Conservation (phyloP, 305 asterid genomes). For the Fraxinus paxiana region DNA sequence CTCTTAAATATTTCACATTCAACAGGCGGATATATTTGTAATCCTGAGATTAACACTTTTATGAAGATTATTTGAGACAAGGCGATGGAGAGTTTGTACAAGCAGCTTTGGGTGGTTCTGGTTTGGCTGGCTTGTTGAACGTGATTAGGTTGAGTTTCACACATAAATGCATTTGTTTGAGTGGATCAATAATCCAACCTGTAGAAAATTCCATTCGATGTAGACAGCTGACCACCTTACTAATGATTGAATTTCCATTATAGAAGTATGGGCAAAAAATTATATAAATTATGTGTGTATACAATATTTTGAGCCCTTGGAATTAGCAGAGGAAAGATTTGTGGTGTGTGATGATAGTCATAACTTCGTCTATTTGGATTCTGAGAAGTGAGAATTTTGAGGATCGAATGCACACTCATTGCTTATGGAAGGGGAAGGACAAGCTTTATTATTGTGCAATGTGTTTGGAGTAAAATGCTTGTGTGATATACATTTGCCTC, state of each 20-base stretch:
- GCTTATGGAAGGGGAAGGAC: background rate
- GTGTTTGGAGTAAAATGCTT: constrained; percentile 6
- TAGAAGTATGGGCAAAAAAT: background rate
- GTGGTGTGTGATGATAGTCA: constrained; percentile 2
- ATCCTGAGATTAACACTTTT: constrained; percentile 2
- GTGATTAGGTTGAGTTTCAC: background rate
- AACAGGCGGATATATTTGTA: background rate
- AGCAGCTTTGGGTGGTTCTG: background rate
- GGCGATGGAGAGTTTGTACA: background rate
- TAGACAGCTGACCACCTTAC: background rate
- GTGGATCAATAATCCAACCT: background rate
- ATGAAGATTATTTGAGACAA: background rate
- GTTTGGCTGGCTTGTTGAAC: constrained; percentile 6
- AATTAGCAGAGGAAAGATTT: background rate
- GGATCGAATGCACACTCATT: background rate
- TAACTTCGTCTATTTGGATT: constrained; percentile 1
- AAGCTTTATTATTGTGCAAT: background rate
- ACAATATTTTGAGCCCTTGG: background rate
- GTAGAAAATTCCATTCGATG: background rate
- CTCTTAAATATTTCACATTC: background rate
- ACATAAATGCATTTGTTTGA: background rate
- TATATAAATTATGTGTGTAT: background rate
- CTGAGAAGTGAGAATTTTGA: background rate
- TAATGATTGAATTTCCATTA: background rate
- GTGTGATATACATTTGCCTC: constrained; percentile 10